Evolutionary conservation across 1,284 basidiomycete genomes (phyloP).

Genomic region (Ustilago xerochloae): DNA sequence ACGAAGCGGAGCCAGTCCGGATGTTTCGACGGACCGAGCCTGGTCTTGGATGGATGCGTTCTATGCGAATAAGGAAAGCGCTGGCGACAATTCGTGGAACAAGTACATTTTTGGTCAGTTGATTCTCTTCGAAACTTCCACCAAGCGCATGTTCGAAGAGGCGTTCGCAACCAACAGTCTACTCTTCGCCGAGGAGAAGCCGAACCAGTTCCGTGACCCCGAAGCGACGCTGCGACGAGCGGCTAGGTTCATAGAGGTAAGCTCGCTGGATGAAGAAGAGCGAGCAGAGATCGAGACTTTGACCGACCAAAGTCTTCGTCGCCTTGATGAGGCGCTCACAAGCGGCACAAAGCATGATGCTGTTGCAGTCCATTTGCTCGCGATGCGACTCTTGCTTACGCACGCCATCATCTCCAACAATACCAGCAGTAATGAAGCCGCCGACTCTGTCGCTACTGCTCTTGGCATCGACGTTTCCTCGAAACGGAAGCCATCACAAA

Average conservation of each 20-base stretch:
- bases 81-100: slow-evolving; percentile 13
- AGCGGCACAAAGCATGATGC: slow-evolving; percentile 10
- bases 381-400: slow-evolving; percentile 26
- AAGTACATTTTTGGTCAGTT: slow-evolving; percentile 33
- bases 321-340: slow-evolving; percentile 7
- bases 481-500: not conserved
- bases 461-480: slow-evolving; percentile 23
- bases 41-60: slow-evolving; percentile 49
- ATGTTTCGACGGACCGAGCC: slow-evolving; percentile 45
- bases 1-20: slow-evolving; percentile 35
- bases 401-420: not conserved
- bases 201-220: slow-evolving; percentile 59
- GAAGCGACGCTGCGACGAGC: slow-evolving; percentile 44
- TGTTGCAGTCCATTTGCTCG: slow-evolving; percentile 30
- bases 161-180: slow-evolving; percentile 30
- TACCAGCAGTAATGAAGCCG: not conserved
- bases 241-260: slow-evolving; percentile 17
- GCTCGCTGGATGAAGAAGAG: not conserved
- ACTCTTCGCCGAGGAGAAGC: slow-evolving; percentile 55
- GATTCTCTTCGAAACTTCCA: slow-evolving; percentile 9
- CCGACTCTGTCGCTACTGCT: slow-evolving; percentile 11
- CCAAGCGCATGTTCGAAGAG: slow-evolving; percentile 28
- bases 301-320: slow-evolving; percentile 2
- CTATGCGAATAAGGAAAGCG: slow-evolving; percentile 9
- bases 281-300: not conserved